Percentiles rank a stretch among this genome's conserved stretches.
Evolutionary conservation across 192 early-diverging fungal species (phyloP).

Genomic region (Spizellomyces punctatus): DNA sequence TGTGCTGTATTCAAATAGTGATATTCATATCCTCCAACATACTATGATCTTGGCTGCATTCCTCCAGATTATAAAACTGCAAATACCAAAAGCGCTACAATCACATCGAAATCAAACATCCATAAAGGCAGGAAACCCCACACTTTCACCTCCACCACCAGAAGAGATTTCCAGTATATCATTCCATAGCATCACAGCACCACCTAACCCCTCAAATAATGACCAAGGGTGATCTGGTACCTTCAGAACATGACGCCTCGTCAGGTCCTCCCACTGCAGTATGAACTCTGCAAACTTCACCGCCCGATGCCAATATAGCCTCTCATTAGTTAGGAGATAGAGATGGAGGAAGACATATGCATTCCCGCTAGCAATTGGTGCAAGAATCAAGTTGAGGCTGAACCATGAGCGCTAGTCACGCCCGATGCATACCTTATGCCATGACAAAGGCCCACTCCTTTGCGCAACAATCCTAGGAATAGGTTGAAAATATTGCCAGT

Average conservation of each 20-base stretch:
- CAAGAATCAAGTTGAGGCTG: background rate
- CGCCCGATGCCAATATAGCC: background rate
- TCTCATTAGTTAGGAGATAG: background rate
- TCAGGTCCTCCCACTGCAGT: background rate
- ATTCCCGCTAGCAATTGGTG: background rate
- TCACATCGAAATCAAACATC: background rate
- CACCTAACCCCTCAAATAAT: constrained; percentile 4
- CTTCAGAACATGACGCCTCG: background rate
- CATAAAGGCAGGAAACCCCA: background rate
- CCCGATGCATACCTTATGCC: background rate
- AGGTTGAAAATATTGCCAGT: too few species aligned
- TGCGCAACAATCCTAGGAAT: background rate
- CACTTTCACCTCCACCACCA: background rate
- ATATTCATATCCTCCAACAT: too few species aligned
- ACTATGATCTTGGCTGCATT: too few species aligned
- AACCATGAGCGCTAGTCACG: background rate
- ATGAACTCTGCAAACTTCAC: background rate
- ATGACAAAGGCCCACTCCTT: constrained; percentile 8
- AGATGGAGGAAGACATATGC: constrained; percentile 10
- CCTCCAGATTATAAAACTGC: too few species aligned
- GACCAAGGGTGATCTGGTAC: constrained; percentile 8
- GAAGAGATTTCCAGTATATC: background rate
- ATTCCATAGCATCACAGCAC: constrained; percentile 12
- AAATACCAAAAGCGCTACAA: too few species aligned
- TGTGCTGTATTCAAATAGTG: too few species aligned